Percentiles rank a stretch among this genome's conserved stretches.
Evolutionary conservation across 352 stramenopile species (phyloP).

Genomic region (Pilasporangium apinafurcum): DNA sequence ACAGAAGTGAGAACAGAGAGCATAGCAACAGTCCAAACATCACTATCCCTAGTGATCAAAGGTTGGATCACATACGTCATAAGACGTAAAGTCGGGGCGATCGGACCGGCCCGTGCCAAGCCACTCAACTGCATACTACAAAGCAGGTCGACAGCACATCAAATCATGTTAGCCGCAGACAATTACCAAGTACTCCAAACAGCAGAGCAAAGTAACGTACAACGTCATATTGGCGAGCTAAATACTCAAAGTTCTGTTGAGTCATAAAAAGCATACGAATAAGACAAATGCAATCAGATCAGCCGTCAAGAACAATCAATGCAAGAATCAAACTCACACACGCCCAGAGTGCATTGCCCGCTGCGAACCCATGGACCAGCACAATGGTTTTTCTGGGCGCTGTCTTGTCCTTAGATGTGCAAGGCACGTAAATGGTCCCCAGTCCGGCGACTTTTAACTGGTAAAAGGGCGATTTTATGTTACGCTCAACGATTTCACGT

Average conservation of each 20-base stretch:
- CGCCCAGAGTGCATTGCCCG: slow-evolving; percentile 61
- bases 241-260: slow-evolving; percentile 49
- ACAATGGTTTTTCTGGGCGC: slow-evolving; percentile 32
- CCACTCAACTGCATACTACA: slow-evolving; percentile 69
- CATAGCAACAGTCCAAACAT: neutral
- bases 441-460: slow-evolving; percentile 47
- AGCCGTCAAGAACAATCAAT: neutral
- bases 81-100: slow-evolving; percentile 46
- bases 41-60: no score
- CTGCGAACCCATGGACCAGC: slow-evolving; percentile 57
- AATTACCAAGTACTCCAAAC: neutral
- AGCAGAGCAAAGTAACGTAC: slow-evolving; percentile 13
- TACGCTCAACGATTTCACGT: slow-evolving; percentile 28
- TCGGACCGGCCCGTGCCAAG: slow-evolving; percentile 53
- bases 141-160: neutral
- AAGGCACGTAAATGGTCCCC: slow-evolving; percentile 58
- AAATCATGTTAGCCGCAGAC: neutral
- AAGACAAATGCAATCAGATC: neutral
- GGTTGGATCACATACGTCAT: slow-evolving; percentile 23
- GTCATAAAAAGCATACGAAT: slow-evolving; percentile 1
- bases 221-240: slow-evolving; percentile 54
- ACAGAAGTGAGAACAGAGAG: neutral
- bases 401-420: slow-evolving; percentile 11
- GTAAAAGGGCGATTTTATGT: slow-evolving; percentile 34
- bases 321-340: slow-evolving; percentile 27